Base-by-base conservation (phyloP, 495 filamentous ascomycete species). In the Massariosphaeria phaeospora region DNA sequence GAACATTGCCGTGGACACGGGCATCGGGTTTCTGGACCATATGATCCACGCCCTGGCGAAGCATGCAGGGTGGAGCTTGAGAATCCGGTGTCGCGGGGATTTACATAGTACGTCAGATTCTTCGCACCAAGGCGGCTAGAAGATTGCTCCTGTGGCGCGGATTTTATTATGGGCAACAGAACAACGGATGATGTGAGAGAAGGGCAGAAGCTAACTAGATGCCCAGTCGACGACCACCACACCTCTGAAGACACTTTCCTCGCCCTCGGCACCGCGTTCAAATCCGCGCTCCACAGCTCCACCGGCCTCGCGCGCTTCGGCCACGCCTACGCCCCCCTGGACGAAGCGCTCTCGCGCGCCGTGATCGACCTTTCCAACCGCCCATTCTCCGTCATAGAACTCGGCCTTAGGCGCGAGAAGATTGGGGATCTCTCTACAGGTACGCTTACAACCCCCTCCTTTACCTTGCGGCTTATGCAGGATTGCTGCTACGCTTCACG, bases 11-110 rank as follows among this genome's bases (percentile, higher is more conserved):
- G 77, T 97, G 52, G 85, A 86, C 77, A 93, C 91, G 1, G 93
- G 93, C 42, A 95, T 98, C 66, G 93, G 93, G n/a, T 98, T 98
- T 72, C 75, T 98, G 27, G 93, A 98, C 74, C 93, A 98, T 75
- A 97, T 98, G 93, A 76, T 98, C 43, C 93, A 98, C 68, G 93
- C 93, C 24, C 80, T 96, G 33, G 86, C 93, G 1, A 97, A 98
- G 69, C 93, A 98, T 71, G 82, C 86, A 0, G 91, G 91, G 15
- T 96, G 91, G 93, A 89, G 84, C 75, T 70, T 98, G 61, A 79
- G 79, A 8, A 72, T 98, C 20, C 75, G 80, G 36, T 91, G 88
- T 64, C 79, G 83, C 68, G 93, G 93, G 15, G 93, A 98, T 73
- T 68, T 97, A 21, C 85, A 91, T 73, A 96, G 47, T 24, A 8